Conservation (phyloP, 1,139 yeast genomes). For the Lodderomyces parapsilosis region DNA sequence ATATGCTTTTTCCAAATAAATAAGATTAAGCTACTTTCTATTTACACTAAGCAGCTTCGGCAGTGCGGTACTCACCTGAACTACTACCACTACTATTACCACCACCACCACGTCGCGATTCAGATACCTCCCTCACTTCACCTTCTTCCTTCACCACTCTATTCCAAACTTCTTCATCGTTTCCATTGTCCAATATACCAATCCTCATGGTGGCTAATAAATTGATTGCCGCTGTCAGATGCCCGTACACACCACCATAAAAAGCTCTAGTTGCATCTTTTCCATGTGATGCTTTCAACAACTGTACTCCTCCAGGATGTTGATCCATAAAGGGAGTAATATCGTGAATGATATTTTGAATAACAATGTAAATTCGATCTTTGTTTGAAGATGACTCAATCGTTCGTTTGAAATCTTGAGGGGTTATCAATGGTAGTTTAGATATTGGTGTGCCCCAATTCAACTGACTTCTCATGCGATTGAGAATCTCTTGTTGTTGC, state of each 20-base stretch:
- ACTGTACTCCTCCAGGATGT: conserved; percentile 70
- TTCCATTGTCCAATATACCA: conserved; percentile 73
- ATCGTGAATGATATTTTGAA: conserved; percentile 64
- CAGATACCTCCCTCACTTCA: conserved; percentile 26
- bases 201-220: conserved; percentile 74
- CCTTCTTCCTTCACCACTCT: conserved; percentile 45
- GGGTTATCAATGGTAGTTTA: conserved; percentile 53
- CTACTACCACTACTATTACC: conserved; percentile 20
- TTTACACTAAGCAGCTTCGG: conserved; percentile 41
- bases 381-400: conserved; percentile 35
- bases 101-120: conserved; percentile 15
- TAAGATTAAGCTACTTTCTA: background rate
- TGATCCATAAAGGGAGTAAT: conserved; percentile 70
- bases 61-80: conserved; percentile 33
- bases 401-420: conserved; percentile 48
- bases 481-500: conserved; percentile 62
- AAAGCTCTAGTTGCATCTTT: conserved; percentile 73
- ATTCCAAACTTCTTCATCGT: conserved; percentile 83
- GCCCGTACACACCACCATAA: conserved; percentile 73
- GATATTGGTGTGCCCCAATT: conserved; percentile 81
- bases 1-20: background rate
- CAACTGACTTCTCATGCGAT: conserved; percentile 57
- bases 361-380: conserved; percentile 43
- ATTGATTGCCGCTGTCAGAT: conserved; percentile 72
- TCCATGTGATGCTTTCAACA: conserved; percentile 62